Base-by-base conservation (phyloP, 169 alveolate genomes). In the Neospora caninum region DNA sequence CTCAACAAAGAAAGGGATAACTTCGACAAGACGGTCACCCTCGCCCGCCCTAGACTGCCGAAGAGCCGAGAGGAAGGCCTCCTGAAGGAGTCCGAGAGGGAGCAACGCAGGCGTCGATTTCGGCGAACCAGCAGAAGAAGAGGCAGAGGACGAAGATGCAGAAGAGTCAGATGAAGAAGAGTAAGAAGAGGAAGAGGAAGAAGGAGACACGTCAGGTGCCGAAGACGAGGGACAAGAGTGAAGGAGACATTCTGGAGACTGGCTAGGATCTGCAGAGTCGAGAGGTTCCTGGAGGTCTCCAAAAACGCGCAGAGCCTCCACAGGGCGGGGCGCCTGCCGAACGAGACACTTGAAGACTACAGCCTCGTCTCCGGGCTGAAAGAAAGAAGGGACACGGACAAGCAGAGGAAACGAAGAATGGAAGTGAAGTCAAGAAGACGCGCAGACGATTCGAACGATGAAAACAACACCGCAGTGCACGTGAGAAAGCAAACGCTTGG, bases 351-450 rank as follows among this genome's bases (percentile, higher is more conserved):
- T 18, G 45, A 36, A 78, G 29, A 78, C 49, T 1, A 78, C 86
- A 29, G 39, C 86, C n/a, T 38, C 45, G 45, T 78, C 86, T 20
- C 86, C 86, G n/a, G 86, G 86, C 86, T 78, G 86, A 6, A 82
- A 41, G 39, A 41, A 43, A 13, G 89, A 36, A 43, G 39, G 89
- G 9, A 78, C 7, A n/a, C 31, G 10, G 86, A 69, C 39, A 69
- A 34, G 82, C n/a, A 64, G 73, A 64, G 18, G 27, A 27, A 64
- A 20, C 18, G 73, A 64, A 20, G 73, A 27, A 64, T 64, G 27
- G 73, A 64, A 18, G 18, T 18, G 18, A 64, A 27, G 27, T 64
- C 73, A 27, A 64, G 27, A 27, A 64, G 73, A 64, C n/a, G 73
- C 27, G 27, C 73, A 64, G 73, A 64, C 27, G 27, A 27, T 18